Percentiles rank a stretch among this genome's conserved stretches.
These are phyloP conservation scores for Dendrobium catenatum DNA, from an alignment of 106 monocot species.

Conservation along the genomic window DNA sequence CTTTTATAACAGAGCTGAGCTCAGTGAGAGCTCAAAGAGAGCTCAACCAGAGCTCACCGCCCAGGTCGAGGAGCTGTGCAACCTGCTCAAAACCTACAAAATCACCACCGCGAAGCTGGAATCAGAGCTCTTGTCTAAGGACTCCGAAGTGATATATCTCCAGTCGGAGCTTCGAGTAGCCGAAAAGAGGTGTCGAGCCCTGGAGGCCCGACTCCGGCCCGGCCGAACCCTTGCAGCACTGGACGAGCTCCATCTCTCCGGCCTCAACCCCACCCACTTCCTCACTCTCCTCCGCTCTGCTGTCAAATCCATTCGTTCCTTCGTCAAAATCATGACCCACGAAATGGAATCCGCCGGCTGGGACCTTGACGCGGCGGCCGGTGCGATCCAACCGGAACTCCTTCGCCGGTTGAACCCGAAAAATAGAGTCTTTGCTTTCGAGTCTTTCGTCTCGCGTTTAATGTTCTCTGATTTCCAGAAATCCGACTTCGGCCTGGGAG, in stretches of 20 bases:
- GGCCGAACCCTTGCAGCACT: conserved; percentile 31
- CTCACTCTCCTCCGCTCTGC: conserved; percentile 35
- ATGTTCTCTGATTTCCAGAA: conserved; percentile 60
- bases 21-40: not conserved
- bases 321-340: conserved; percentile 32
- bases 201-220: conserved; percentile 35
- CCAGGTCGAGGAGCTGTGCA: conserved; percentile 64
- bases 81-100: conserved; percentile 61
- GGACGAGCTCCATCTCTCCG: conserved; percentile 53
- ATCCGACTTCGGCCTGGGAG: conserved; percentile 21
- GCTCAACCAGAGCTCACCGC: conserved; percentile 15
- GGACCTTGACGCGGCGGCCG: conserved; percentile 51
- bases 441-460: conserved; percentile 34
- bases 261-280: conserved; percentile 64
- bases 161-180: conserved; percentile 22
- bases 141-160: conserved; percentile 26
- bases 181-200: conserved; percentile 19
- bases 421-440: conserved; percentile 34
- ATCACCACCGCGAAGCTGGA: conserved; percentile 59
- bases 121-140: conserved; percentile 34
- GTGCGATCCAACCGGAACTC: conserved; percentile 30
- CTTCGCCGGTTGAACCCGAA: not conserved
- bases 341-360: conserved; percentile 65
- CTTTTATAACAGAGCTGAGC: conserved; percentile 13
- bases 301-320: conserved; percentile 46